Conservation (phyloP, 768 basidiomycete species). For the Austroboletus eburneus region DNA sequence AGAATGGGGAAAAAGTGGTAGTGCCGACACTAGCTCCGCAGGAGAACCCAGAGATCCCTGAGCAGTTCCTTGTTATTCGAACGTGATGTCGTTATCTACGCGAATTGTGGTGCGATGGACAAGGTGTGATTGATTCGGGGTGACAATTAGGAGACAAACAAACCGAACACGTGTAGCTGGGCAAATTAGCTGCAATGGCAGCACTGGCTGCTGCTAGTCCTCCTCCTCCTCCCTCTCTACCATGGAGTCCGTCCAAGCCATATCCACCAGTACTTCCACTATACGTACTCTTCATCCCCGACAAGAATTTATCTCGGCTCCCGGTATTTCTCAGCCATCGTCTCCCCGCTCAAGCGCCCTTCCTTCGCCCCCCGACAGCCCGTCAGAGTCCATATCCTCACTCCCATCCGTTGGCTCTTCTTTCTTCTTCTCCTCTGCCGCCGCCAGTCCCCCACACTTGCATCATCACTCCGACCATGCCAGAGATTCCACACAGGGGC, state of each 20-base stretch:
- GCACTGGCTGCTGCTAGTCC: background rate
- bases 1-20: constrained; percentile 36
- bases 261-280: constrained; percentile 37
- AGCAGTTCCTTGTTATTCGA: constrained; percentile 66
- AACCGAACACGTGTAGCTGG: constrained; percentile 32
- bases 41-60: constrained; percentile 65
- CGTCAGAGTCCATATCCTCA: constrained; percentile 61
- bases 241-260: constrained; percentile 22
- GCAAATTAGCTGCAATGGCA: constrained; percentile 11
- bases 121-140: no score
- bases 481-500: constrained; percentile 43
- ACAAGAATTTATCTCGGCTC: constrained; percentile 10
- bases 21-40: constrained; percentile 45
- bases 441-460: constrained; percentile 57
- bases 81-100: no score
- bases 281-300: constrained; percentile 33
- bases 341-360: constrained; percentile 47
- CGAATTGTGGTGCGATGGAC: no score
- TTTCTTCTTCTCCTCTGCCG: constrained; percentile 75
- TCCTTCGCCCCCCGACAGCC: constrained; percentile 62
- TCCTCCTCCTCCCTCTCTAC: constrained; percentile 5
- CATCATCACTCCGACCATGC: constrained; percentile 40
- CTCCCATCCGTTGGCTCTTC: constrained; percentile 70
- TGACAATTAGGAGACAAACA: background rate
- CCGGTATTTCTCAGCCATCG: constrained; percentile 37